phyloP scores from a whole-genome alignment of 306 rosid species.

The Boehmeria nivea region DNA sequence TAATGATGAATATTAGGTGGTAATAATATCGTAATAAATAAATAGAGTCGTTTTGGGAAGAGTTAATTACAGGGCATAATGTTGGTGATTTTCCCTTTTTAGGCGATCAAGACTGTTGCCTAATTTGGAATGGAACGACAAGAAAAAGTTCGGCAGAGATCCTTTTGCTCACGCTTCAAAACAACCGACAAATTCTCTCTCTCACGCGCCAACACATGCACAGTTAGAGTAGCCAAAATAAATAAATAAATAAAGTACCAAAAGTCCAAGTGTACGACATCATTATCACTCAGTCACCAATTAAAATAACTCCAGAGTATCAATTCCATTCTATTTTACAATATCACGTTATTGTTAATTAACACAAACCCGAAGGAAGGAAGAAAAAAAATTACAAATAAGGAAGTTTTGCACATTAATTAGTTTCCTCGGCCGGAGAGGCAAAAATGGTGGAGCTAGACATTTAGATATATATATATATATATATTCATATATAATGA shows the following conservation, averaged over 20 bases:
- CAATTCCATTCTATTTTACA: slow-evolving; percentile 16
- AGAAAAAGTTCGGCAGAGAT: slow-evolving; percentile 36
- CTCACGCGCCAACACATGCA: slow-evolving; percentile 5
- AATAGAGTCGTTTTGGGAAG: background rate
- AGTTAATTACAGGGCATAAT: slow-evolving; percentile 6
- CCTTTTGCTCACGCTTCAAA: slow-evolving; percentile 33
- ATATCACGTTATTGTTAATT: slow-evolving; percentile 17
- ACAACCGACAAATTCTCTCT: slow-evolving; percentile 40
- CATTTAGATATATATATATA: background rate
- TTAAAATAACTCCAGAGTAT: background rate
- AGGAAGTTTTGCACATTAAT: slow-evolving; percentile 6
- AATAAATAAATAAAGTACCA: slow-evolving; percentile 3
- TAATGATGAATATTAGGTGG: background rate
- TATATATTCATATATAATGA: background rate
- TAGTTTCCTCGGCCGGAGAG: background rate
- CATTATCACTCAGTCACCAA: background rate
- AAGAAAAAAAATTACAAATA: background rate
- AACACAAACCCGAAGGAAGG: background rate
- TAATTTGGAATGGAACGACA: slow-evolving; percentile 38
- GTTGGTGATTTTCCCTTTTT: slow-evolving; percentile 36
- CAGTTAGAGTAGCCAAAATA: background rate
- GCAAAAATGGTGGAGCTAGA: slow-evolving; percentile 10
- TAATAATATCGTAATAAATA: background rate
- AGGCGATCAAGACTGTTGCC: slow-evolving; percentile 40
- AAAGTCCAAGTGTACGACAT: background rate